Conservation (phyloP, 2,329 filamentous ascomycete species). For the Aspergillus neotritici region DNA sequence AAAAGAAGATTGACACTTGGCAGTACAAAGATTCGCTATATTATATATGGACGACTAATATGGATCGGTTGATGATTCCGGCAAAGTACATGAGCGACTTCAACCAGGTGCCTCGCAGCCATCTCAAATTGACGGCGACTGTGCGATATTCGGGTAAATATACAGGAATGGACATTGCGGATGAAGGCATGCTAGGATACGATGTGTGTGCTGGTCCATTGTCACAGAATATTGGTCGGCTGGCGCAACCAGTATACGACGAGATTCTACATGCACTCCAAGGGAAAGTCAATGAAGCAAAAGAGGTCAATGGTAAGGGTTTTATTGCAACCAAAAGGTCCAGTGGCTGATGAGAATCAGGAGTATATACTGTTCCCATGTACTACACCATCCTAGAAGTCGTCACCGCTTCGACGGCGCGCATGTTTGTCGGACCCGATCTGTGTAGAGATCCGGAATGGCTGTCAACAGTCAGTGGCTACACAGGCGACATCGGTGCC, state of each 20-base stretch:
- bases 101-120: constrained; percentile 1
- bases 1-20: too few relatives aligned
- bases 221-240: too few relatives aligned
- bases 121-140: constrained; percentile 1
- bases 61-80: constrained; percentile 1
- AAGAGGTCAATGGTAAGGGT: too few relatives aligned
- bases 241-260: too few relatives aligned
- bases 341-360: too few relatives aligned
- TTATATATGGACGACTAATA: not conserved
- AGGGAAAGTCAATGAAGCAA: too few relatives aligned
- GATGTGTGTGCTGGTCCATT: not conserved
- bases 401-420: constrained; percentile 6
- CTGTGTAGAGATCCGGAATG: constrained; percentile 12
- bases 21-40: too few relatives aligned
- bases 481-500: constrained; percentile 9
- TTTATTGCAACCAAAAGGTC: too few relatives aligned
- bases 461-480: constrained; percentile 9
- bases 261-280: too few relatives aligned
- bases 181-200: constrained; percentile 1
- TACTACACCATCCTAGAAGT: constrained; percentile 3
- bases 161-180: constrained; percentile 3
- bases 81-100: constrained; percentile 2
- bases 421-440: constrained; percentile 9
- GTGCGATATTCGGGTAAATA: constrained; percentile 1
- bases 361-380: too few relatives aligned